These are phyloP conservation scores for Zopfia rhizophila DNA, from an alignment of 2,329 filamentous ascomycete species.

Conservation along the genomic window DNA sequence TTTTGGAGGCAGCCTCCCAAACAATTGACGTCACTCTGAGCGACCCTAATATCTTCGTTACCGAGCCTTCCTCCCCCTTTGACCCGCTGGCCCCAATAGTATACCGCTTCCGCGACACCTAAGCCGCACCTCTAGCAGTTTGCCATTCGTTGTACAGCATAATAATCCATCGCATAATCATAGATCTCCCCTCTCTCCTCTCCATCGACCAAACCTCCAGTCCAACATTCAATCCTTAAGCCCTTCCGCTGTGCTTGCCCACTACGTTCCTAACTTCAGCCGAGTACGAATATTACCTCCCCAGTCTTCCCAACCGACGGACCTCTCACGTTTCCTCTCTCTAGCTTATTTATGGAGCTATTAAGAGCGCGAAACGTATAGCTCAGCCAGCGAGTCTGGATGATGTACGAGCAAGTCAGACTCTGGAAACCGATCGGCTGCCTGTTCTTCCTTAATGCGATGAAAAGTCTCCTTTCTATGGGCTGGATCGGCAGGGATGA, in stretches of 20 bases:
- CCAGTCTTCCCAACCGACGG: neutral
- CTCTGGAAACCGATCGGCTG: conserved; percentile 14
- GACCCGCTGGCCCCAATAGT: conserved; percentile 13
- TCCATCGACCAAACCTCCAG: neutral
- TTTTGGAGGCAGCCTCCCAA: conserved; percentile 1
- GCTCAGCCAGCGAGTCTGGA: conserved; percentile 16
- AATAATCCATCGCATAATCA: conserved; percentile 7
- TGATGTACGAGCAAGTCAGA: conserved; percentile 21
- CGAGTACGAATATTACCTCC: neutral
- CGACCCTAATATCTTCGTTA: conserved; percentile 10
- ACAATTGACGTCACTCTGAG: neutral
- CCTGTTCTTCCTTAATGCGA: conserved; percentile 12
- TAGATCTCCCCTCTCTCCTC: conserved; percentile 8
- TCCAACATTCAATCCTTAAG: neutral
- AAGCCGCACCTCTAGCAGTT: conserved; percentile 5
- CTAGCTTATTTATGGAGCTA: neutral
- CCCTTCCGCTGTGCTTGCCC: neutral
- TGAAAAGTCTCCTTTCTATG: conserved; percentile 9
- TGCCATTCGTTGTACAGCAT: conserved; percentile 9
- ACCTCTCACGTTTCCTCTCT: conserved; percentile 4
- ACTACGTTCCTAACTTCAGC: conserved; percentile 1
- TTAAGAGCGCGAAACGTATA: conserved; percentile 8
- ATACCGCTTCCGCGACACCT: conserved; percentile 7
- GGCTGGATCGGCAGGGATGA: conserved; percentile 9
- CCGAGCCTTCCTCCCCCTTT: neutral